Conservation (phyloP, 1,284 basidiomycete species). For the Testicularia cyperi region DNA sequence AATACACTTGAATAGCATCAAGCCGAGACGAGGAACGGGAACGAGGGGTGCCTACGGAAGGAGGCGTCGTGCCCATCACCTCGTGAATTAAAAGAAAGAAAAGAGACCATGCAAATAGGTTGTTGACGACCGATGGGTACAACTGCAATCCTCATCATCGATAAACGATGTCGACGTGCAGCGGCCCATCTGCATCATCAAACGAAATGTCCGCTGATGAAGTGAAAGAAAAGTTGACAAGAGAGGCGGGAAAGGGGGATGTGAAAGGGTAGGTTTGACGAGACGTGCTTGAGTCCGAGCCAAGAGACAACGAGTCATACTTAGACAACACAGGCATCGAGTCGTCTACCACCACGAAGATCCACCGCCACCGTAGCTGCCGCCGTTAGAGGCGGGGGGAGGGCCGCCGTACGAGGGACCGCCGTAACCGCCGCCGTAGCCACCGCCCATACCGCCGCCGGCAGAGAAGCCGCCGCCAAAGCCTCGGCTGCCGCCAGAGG, state of each 20-base stretch:
- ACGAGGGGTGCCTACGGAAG: too few relatives aligned
- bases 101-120: neutral
- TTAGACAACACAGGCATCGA: neutral
- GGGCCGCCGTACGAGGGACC: slow-evolving; percentile 34
- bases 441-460: slow-evolving; percentile 35
- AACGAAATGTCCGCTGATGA: neutral
- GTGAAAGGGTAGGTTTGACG: neutral
- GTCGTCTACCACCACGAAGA: slow-evolving; percentile 35
- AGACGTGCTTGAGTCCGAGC: too few relatives aligned
- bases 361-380: slow-evolving; percentile 43
- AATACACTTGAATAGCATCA: neutral
- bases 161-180: too few relatives aligned
- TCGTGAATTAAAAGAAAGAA: neutral
- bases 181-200: too few relatives aligned
- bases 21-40: neutral
- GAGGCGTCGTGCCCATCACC: too few relatives aligned
- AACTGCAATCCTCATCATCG: neutral
- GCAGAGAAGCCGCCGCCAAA: slow-evolving; percentile 34
- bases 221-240: neutral
- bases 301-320: too few relatives aligned
- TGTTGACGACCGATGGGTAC: neutral
- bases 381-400: slow-evolving; percentile 39
- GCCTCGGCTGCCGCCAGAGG: slow-evolving; percentile 44
- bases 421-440: slow-evolving; percentile 25
- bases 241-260: neutral